Evolutionary conservation across 768 basidiomycete genomes (phyloP), one percentile per base, ranked within the genome.

Genomic region (Daedaleopsis sinensis): DNA sequence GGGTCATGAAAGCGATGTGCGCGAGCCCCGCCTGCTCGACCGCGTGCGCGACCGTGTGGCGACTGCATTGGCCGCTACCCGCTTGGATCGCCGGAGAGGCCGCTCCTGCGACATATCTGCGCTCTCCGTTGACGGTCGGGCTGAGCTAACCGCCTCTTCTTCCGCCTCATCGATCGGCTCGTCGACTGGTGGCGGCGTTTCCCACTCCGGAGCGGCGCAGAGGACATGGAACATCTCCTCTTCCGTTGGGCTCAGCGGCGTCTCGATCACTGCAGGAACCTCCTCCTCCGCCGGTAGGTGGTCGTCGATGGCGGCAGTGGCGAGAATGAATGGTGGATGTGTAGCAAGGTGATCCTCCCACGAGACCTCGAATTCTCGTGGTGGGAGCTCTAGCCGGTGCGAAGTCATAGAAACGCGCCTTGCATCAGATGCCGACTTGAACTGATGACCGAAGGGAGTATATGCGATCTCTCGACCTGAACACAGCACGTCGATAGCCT

Each of bases 211-310:
- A 13, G 59, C 63, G n/a, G 63, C 59, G 61, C 88, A 91, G 24
- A 91, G 73, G 50, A 82, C 79, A 44, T 78, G 82, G 73, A 91
- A 91, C 52, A 91, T 85, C 71, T 88, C 84, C 68, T 88, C 83
- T 67, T 91, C 90, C 11, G 81, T 84, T 23, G 85, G 84, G 65
- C 82, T 91, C 52, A 91, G 79, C 19, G 89, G 89, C 3, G 76
- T 75, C 23, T 82, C 82, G 32, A 75, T 73, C 8, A 70, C 57
- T 13, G 65, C 65, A 11, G 60, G 55, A 16, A 51, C 55, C 35
- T 67, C 65, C 48, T 50, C 51, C 19, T 55, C 21, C 13, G 52
- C n/a, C 10, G 65, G 37, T 37, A n/a, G 52, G 43, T 64, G 59
- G 2, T 55, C 61, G 24, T 63, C 61, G 42, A 64, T 62, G 23